Conservation (phyloP, 2,329 filamentous ascomycete species). For the Didymella pinodella region DNA sequence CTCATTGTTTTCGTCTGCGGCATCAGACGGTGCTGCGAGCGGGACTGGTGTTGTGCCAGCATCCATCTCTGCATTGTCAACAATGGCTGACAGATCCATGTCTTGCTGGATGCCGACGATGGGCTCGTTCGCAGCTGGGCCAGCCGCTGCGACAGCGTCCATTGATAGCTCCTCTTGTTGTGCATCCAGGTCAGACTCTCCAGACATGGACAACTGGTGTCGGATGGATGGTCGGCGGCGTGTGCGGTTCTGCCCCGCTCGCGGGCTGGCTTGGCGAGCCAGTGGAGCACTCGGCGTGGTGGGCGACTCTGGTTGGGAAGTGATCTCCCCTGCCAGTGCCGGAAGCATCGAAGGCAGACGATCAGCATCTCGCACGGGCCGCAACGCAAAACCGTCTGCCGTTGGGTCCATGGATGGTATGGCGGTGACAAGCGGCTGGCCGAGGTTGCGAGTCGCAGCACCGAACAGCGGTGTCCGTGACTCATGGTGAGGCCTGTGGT, state of each 20-base stretch:
- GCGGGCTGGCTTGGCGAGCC: conserved; percentile 48
- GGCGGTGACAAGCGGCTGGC: conserved; percentile 73
- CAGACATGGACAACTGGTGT: conserved; percentile 86
- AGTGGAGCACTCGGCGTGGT: conserved; percentile 54
- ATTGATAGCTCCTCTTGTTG: conserved; percentile 82
- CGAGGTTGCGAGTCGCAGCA: conserved; percentile 54
- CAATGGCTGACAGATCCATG: conserved; percentile 88
- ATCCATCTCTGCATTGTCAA: conserved; percentile 80
- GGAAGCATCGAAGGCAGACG: conserved; percentile 85
- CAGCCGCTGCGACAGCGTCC: conserved; percentile 78
- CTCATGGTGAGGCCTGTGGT: conserved; percentile 56
- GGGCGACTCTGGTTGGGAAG: conserved; percentile 82
- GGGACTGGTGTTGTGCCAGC: conserved; percentile 73
- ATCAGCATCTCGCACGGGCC: conserved; percentile 85
- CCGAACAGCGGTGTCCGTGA: conserved; percentile 45
- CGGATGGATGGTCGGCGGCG: conserved; percentile 83
- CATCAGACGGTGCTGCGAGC: conserved; percentile 79
- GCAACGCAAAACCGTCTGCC: conserved; percentile 74
- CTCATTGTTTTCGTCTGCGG: conserved; percentile 75
- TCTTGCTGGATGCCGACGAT: conserved; percentile 80
- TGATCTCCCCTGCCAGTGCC: conserved; percentile 70
- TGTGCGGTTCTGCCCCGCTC: conserved; percentile 59
- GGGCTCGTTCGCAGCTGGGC: conserved; percentile 72
- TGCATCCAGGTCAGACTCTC: conserved; percentile 80
- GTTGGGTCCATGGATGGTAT: conserved; percentile 70